Conservation (phyloP, 2,329 filamentous ascomycete species). For the Xylariaceae sp. region DNA sequence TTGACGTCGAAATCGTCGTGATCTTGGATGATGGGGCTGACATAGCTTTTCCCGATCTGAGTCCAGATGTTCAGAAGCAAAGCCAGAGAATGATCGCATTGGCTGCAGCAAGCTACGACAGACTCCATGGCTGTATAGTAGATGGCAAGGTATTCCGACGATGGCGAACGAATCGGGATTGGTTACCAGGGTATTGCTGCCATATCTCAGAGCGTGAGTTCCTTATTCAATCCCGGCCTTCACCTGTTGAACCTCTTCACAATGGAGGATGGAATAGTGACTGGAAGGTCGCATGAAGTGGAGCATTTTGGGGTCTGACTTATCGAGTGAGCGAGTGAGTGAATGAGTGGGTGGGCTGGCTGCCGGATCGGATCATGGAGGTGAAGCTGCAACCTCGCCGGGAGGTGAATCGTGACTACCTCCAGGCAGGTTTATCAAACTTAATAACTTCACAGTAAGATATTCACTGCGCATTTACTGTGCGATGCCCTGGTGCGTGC, state of each 20-base stretch:
- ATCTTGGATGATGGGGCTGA: constrained; percentile 33
- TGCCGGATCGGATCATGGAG: too few relatives aligned
- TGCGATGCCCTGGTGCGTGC: too few relatives aligned
- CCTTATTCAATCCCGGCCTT: background rate
- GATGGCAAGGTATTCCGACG: background rate
- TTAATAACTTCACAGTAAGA: too few relatives aligned
- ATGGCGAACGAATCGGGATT: background rate
- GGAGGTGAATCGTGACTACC: too few relatives aligned
- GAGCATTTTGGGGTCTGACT: background rate
- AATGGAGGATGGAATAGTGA: background rate
- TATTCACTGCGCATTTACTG: too few relatives aligned
- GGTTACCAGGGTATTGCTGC: background rate
- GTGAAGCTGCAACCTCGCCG: too few relatives aligned
- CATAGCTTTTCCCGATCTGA: constrained; percentile 38
- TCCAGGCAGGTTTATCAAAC: too few relatives aligned
- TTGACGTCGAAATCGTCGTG: constrained; percentile 23
- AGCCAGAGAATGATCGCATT: constrained; percentile 33
- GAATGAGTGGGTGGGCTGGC: too few relatives aligned
- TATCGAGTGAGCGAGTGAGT: too few relatives aligned
- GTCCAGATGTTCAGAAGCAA: constrained; percentile 37
- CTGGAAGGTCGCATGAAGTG: background rate
- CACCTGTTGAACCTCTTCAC: background rate
- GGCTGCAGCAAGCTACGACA: constrained; percentile 29
- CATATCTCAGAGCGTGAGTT: background rate
- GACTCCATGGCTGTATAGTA: constrained; percentile 31